Evolutionary conservation across 257 asterid species (phyloP).

Genomic region (Sherardia arvensis): DNA sequence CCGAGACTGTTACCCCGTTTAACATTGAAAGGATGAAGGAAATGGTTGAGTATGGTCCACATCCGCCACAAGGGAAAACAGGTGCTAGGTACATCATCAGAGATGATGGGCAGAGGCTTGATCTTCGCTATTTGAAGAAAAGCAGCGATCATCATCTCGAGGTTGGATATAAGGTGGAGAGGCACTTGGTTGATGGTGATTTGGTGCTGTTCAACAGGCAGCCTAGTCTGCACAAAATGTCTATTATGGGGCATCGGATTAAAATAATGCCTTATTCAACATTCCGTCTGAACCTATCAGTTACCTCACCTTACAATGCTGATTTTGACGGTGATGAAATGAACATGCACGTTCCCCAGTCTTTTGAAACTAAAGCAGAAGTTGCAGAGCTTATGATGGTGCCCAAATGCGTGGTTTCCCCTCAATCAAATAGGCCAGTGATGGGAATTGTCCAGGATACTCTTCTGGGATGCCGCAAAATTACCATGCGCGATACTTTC

Average conservation of each 20-base stretch:
- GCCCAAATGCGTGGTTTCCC: constrained; percentile 94
- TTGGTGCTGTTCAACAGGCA: constrained; percentile 92
- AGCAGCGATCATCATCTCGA: constrained; percentile 95
- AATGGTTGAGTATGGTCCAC: constrained; percentile 98
- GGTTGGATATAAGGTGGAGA: constrained; percentile 97
- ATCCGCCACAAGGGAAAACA: constrained; percentile 99
- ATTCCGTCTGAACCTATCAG: constrained; percentile 88
- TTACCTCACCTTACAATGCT: constrained; percentile 98
- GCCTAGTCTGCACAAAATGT: constrained; percentile 98
- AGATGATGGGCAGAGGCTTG: constrained; percentile 99
- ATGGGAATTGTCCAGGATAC: constrained; percentile 99
- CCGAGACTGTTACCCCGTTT: constrained; percentile 97
- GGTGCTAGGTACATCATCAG: constrained; percentile 97
- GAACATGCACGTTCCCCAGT: constrained; percentile 99
- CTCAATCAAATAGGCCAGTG: constrained; percentile 92
- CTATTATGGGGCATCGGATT: constrained; percentile 96
- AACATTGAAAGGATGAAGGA: constrained; percentile 98
- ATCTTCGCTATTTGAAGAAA: constrained; percentile 92
- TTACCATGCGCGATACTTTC: constrained; percentile 91
- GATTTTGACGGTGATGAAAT: constrained; percentile 99
- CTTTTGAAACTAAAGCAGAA: constrained; percentile 98
- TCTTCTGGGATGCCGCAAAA: constrained; percentile 89
- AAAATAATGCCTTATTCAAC: constrained; percentile 99
- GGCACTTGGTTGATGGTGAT: constrained; percentile 96
- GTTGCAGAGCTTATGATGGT: constrained; percentile 97